Percentiles rank a stretch among this genome's conserved stretches.
These are phyloP conservation scores for Colletotrichum chrysophilum DNA, from an alignment of 2,329 filamentous ascomycete genomes.

Conservation along the genomic window DNA sequence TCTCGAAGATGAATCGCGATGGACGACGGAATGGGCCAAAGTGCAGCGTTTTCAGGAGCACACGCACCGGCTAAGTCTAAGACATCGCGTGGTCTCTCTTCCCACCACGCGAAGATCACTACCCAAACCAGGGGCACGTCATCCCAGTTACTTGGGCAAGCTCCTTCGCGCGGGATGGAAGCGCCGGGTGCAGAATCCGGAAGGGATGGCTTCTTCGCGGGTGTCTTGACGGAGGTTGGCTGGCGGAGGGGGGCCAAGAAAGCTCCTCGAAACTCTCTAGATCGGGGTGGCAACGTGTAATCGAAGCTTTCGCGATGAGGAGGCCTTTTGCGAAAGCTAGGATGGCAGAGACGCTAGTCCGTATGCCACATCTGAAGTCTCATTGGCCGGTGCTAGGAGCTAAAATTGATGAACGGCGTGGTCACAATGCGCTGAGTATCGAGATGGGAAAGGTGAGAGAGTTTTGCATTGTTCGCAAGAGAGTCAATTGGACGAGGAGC, in stretches of 20 bases:
- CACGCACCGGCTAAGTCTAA: neutral
- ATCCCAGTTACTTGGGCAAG: neutral
- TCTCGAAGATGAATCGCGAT: neutral
- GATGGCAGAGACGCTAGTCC: neutral
- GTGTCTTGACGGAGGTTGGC: neutral
- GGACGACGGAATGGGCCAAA: neutral
- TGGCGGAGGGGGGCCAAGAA: neutral
- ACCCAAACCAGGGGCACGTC: neutral
- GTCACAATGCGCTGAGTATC: neutral
- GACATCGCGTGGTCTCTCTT: neutral
- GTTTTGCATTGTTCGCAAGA: neutral
- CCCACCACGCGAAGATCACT: neutral
- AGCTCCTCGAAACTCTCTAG: neutral
- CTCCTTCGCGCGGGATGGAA: neutral
- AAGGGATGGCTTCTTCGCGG: neutral
- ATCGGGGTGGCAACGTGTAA: conserved; percentile 1
- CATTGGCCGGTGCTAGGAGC: neutral
- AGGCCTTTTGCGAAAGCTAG: neutral
- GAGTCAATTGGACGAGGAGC: neutral
- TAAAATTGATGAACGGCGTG: neutral
- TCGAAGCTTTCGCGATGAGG: neutral
- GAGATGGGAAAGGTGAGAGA: conserved; percentile 1
- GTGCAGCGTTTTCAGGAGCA: neutral
- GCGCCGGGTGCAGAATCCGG: neutral
- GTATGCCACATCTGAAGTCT: neutral